Evolutionary conservation across 768 basidiomycete genomes (phyloP).

Genomic region (Mycena latifolia): DNA sequence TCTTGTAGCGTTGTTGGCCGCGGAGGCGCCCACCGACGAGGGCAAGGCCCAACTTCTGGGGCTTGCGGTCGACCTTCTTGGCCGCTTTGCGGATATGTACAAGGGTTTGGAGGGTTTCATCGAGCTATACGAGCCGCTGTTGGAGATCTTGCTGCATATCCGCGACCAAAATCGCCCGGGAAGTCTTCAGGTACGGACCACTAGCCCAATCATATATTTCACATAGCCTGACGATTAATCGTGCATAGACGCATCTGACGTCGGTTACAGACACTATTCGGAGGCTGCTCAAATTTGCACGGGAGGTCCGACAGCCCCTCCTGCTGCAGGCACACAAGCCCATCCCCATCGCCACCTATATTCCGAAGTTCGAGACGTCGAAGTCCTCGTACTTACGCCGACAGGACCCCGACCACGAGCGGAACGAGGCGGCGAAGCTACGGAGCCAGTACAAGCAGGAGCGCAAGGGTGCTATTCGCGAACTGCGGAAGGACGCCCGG

Average conservation of each 20-base stretch:
- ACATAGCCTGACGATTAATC: slow-evolving; percentile 23
- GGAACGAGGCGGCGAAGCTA: slow-evolving; percentile 88
- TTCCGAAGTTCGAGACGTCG: slow-evolving; percentile 91
- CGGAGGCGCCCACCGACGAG: slow-evolving; percentile 62
- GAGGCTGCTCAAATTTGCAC: slow-evolving; percentile 80
- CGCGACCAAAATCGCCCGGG: slow-evolving; percentile 60
- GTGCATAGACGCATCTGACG: slow-evolving; percentile 62
- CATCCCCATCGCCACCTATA: slow-evolving; percentile 93
- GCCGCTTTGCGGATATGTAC: slow-evolving; percentile 80
- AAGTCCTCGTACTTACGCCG: slow-evolving; percentile 81
- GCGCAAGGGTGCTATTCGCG: slow-evolving; percentile 95
- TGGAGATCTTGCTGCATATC: slow-evolving; percentile 67
- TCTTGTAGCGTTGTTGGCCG: slow-evolving; percentile 56
- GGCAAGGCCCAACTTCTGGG: slow-evolving; percentile 80
- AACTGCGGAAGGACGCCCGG: slow-evolving; percentile 93
- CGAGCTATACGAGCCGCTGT: slow-evolving; percentile 84
- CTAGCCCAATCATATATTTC: slow-evolving; percentile 22
- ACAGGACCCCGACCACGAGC: slow-evolving; percentile 93
- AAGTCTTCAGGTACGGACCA: slow-evolving; percentile 64
- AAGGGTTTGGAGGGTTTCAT: slow-evolving; percentile 85
- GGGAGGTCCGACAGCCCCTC: slow-evolving; percentile 81
- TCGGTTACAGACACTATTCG: slow-evolving; percentile 62
- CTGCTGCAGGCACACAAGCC: slow-evolving; percentile 93
- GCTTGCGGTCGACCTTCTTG: slow-evolving; percentile 72
- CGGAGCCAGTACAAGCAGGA: slow-evolving; percentile 94